Base-by-base conservation (phyloP, 441 rosid genomes). In the Breynia disticha region DNA sequence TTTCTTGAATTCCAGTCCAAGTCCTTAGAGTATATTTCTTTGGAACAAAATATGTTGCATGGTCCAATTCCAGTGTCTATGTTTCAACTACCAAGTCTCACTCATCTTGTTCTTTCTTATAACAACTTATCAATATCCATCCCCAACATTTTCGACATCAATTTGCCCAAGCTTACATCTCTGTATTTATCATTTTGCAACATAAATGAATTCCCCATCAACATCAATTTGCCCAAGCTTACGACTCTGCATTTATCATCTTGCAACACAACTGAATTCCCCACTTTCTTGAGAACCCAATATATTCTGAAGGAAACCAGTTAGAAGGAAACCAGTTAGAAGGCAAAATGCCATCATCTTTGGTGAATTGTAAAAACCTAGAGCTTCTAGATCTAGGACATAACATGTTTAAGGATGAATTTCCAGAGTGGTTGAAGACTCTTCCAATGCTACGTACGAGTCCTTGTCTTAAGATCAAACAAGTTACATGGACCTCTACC, bases 351-450 rank as follows among this genome's bases (percentile, higher is more conserved):
- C 63, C 59, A 0, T 16, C 15, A 47, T 24, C 3, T 13, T 22
- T 65, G 24, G 38, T 35, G 9, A 28, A 42, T 28, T 58, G 60
- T 35, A 48, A 5, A 6, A 1, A 4, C 1, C 11, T 57, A 39
- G 44, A 57, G 17, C 20, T 54, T 38, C 2, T 50, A 12, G 38
- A 50, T n/a, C 46, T 62, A 5, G 66, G 66, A 0, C 38, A 62
- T 7, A 62, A 50, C 4, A 4, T 5, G n/a, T 9, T 41, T 4
- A 50, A 0, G 5, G 63, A 39, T n/a, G 19, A 4, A 4, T 50
- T 21, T 43, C 50, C 63, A 1, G 16, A 16, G 11, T 59, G 42
- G 50, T 59, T 41, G 10, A 43, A 13, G 15, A 3, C 13, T 19
- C 35, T 50, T 4, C 37, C 38, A 14, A 7, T 2, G 15, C 11